Percentiles rank a stretch among this genome's conserved stretches.
These are phyloP conservation scores for Cyclostephanos invisitatus DNA, from an alignment of 108 stramenopile genomes.

Conservation along the genomic window DNA sequence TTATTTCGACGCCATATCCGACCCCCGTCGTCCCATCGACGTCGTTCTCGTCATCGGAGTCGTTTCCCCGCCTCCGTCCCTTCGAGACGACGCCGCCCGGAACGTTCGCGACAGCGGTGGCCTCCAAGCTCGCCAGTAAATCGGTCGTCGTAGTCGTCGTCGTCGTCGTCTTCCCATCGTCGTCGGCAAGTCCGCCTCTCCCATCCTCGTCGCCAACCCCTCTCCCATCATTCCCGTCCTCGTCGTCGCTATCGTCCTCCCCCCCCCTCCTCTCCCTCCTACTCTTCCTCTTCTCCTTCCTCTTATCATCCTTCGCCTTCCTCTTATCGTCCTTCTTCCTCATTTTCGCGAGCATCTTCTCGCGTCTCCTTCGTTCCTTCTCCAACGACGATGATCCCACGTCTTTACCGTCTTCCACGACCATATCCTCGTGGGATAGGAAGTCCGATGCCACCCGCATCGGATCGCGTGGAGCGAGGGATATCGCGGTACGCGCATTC, in stretches of 20 bases:
- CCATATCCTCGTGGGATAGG: conserved; percentile 75
- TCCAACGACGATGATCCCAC: conserved; percentile 7
- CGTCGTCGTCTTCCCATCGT: conserved; percentile 1
- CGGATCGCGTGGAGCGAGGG: conserved; percentile 52
- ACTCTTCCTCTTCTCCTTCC: conserved; percentile 41
- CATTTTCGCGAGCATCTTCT: conserved; percentile 50
- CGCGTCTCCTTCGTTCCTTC: conserved; percentile 42
- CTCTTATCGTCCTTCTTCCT: conserved; percentile 58
- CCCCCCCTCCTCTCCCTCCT: conserved; percentile 33
- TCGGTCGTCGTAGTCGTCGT: conserved; percentile 11
- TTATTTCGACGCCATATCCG: neutral
- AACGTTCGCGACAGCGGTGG: conserved; percentile 30
- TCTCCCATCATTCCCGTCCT: conserved; percentile 56
- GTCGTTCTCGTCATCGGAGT: conserved; percentile 28
- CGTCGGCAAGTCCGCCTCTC: neutral
- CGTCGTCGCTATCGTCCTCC: conserved; percentile 46
- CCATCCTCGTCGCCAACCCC: conserved; percentile 24
- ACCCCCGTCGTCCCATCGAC: neutral
- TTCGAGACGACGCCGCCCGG: neutral
- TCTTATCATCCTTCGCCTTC: conserved; percentile 61
- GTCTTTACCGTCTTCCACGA: conserved; percentile 37
- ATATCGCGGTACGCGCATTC: neutral
- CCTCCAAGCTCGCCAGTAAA: conserved; percentile 44
- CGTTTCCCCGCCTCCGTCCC: conserved; percentile 16
- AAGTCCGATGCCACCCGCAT: conserved; percentile 76